A percentile compares a stretch with the other conserved stretches of the same genome.
These are phyloP conservation scores for Paraurostyla sp. DNA, from an alignment of 73 alveolate species.

Conservation along the genomic window DNA sequence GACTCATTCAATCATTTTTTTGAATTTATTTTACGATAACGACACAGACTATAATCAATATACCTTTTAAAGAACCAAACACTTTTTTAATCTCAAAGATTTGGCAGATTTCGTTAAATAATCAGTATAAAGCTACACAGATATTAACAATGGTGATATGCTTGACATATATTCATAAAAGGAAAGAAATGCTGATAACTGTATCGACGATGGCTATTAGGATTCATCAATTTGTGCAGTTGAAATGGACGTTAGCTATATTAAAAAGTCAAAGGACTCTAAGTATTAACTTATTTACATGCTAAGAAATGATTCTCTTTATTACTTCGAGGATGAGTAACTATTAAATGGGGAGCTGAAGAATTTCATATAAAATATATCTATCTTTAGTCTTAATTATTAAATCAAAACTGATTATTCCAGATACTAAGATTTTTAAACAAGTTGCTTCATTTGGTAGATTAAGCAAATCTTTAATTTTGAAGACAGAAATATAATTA, in stretches of 20 bases:
- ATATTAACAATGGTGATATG: slow-evolving; percentile 28
- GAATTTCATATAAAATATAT: slow-evolving; percentile 30
- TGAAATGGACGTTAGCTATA: slow-evolving; percentile 27
- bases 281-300: slow-evolving; percentile 3
- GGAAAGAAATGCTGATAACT: neutral
- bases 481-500: slow-evolving; percentile 42
- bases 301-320: slow-evolving; percentile 4
- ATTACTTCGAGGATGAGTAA: slow-evolving; percentile 5
- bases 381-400: slow-evolving; percentile 19
- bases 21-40: neutral
- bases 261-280: neutral
- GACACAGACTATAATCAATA: neutral
- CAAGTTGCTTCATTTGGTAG: slow-evolving; percentile 51
- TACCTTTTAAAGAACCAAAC: neutral
- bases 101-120: slow-evolving; percentile 8
- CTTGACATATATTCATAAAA: slow-evolving; percentile 37
- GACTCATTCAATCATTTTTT: slow-evolving; percentile 34
- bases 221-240: neutral
- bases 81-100: slow-evolving; percentile 40
- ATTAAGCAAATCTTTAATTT: slow-evolving; percentile 43
- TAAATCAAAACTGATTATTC: slow-evolving; percentile 36
- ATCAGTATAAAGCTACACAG: slow-evolving; percentile 37
- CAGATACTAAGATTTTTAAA: neutral
- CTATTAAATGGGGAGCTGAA: slow-evolving; percentile 1
- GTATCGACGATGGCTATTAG: neutral